Evolutionary conservation across 2,329 filamentous ascomycete genomes (phyloP), one percentile per base, ranked within the genome.

Genomic region (Ceratocystis papillata): DNA sequence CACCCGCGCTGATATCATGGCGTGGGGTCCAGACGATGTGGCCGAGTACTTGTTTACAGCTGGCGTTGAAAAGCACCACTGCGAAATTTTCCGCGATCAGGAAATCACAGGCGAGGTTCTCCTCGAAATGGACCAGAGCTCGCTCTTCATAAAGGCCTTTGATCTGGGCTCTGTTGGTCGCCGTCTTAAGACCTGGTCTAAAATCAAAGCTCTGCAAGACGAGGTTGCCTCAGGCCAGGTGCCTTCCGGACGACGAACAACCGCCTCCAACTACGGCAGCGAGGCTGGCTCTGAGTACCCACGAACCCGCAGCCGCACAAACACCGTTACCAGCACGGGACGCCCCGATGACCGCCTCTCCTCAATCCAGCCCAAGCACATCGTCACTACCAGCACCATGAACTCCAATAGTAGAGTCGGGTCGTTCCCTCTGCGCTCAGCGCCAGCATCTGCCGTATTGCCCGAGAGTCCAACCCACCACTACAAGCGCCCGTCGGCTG

Each of bases 51-150:
- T 99, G 50, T 92, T 94, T 70, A 88, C 88, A 1, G 79, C 85
- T 3, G 92, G 91, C 5, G 88, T 97, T 6, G 93, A 97, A 74
- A 85, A 87, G 71, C 86, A 87, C 70, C 93, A 97, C 71, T 99
- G 94, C 73, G 88, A 96, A 70, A 89, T 97, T 2, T 99, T 99
- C 72, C 82, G 87, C 70, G 92, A 97, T 72, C 93, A 99, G 75
- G 94, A 99, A 74, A 97, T 99, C 67, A 87, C 89, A 1, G 94
- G 94, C 62, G 92, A 97, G 72, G 93, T 97, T 3, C 78, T 99
- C 48, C 77, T 99, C 64, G 90, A 89, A 64, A 96, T 97, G 90
- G 91, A 96, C 71, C 93, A 96, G 77, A 89, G 90, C 67, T 95
- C 94, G 48, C 81, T 97, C 17, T 96, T 96, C 74, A 87, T 97